Evolutionary conservation across 2,329 filamentous ascomycete genomes (phyloP).

Genomic region (Cercospora sp.): DNA sequence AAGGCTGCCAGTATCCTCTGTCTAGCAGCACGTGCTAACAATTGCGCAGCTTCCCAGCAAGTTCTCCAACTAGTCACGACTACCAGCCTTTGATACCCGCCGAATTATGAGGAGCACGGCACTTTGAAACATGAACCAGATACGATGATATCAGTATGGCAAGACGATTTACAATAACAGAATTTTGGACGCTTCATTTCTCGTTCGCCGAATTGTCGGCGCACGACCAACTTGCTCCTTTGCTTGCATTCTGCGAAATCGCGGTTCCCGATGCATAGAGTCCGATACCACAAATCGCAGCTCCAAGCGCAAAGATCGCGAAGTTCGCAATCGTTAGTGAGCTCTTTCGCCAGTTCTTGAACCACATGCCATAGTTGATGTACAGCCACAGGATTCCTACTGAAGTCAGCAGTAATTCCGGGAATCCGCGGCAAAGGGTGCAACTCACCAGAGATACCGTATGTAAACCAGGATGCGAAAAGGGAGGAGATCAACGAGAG

Average conservation of each 20-base stretch:
- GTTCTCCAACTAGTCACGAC: slow-evolving; percentile 4
- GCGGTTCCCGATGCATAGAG: slow-evolving; percentile 31
- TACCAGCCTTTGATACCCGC: slow-evolving; percentile 3
- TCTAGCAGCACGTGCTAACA: neutral
- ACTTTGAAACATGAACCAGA: neutral
- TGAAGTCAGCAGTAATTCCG: neutral
- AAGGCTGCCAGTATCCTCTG: neutral
- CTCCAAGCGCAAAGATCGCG: slow-evolving; percentile 39
- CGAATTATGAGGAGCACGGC: neutral
- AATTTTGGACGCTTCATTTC: neutral
- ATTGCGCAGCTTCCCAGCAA: slow-evolving; percentile 3
- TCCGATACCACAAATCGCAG: slow-evolving; percentile 33
- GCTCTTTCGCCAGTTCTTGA: slow-evolving; percentile 46
- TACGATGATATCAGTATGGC: neutral
- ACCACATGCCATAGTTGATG: slow-evolving; percentile 48
- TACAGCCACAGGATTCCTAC: slow-evolving; percentile 38
- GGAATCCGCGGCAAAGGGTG: neutral
- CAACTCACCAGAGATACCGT: slow-evolving; percentile 16
- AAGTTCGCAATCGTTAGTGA: slow-evolving; percentile 46
- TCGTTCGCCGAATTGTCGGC: slow-evolving; percentile 19
- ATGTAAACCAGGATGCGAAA: slow-evolving; percentile 64
- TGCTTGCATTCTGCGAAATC: slow-evolving; percentile 22
- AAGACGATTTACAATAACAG: neutral
- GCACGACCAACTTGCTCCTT: slow-evolving; percentile 24
- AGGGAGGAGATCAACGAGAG: slow-evolving; percentile 61